Percentiles rank a stretch among this genome's conserved stretches.
Evolutionary conservation across 768 basidiomycete species (phyloP).

Genomic region (Lentinula sp.): DNA sequence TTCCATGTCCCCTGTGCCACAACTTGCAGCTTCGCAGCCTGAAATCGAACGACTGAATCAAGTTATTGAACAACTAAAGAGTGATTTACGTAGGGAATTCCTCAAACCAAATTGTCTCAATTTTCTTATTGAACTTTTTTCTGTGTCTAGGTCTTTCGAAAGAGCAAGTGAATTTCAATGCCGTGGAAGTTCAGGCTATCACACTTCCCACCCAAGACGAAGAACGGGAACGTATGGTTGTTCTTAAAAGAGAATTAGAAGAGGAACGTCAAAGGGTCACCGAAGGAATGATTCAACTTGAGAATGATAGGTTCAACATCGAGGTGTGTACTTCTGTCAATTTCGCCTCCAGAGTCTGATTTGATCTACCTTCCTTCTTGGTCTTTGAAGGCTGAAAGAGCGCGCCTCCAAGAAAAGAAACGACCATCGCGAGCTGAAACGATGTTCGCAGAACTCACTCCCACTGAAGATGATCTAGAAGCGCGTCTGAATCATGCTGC

Average conservation of each 20-base stretch:
- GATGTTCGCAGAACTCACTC: slow-evolving; percentile 54
- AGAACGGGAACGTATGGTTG: slow-evolving; percentile 48
- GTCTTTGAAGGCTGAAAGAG: slow-evolving; percentile 46
- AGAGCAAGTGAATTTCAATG: slow-evolving; percentile 34
- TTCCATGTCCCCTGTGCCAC: slow-evolving; percentile 11
- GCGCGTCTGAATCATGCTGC: slow-evolving; percentile 15
- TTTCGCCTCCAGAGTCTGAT: not conserved
- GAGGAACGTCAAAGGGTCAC: slow-evolving; percentile 60
- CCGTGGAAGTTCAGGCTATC: slow-evolving; percentile 45
- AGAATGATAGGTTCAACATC: slow-evolving; percentile 55
- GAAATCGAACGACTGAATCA: slow-evolving; percentile 47
- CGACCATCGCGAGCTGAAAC: slow-evolving; percentile 64
- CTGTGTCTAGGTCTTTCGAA: slow-evolving; percentile 36
- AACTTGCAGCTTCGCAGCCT: slow-evolving; percentile 21
- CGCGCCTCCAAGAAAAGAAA: slow-evolving; percentile 61
- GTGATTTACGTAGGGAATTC: slow-evolving; percentile 48
- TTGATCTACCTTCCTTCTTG: not conserved
- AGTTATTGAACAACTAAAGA: slow-evolving; percentile 41
- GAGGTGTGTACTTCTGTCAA: slow-evolving; percentile 40
- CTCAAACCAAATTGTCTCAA: not conserved
- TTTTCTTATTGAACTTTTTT: slow-evolving; percentile 5
- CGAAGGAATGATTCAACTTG: slow-evolving; percentile 55
- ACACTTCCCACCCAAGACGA: slow-evolving; percentile 45
- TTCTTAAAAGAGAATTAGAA: slow-evolving; percentile 51
- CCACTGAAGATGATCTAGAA: slow-evolving; percentile 26